These are phyloP conservation scores for Clavispora vitiphila DNA, from an alignment of 805 yeast genomes.

Conservation along the genomic window DNA sequence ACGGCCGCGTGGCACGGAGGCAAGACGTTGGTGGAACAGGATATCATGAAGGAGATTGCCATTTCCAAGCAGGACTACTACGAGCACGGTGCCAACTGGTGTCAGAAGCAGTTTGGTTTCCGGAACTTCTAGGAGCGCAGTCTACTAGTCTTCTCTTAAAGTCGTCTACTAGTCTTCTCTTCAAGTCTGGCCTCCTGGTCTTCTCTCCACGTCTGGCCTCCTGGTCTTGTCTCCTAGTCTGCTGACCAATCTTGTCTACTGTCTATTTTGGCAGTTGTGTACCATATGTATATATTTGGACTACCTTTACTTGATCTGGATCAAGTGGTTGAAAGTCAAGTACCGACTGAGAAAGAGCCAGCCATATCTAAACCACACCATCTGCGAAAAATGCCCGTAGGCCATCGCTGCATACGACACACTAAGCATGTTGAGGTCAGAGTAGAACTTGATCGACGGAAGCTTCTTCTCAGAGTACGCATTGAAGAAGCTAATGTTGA, in stretches of 20 bases:
- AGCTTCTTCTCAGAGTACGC: constrained; percentile 11
- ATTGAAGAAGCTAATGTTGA: constrained; percentile 35
- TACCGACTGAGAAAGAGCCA: constrained; percentile 80
- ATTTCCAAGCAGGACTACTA: constrained; percentile 76
- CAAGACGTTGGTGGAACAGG: constrained; percentile 27
- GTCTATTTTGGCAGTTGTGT: no score
- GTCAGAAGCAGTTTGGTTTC: constrained; percentile 48
- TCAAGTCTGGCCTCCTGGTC: no score
- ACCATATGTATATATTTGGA: background rate
- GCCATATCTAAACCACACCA: constrained; percentile 92
- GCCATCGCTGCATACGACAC: constrained; percentile 67
- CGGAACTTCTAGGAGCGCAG: constrained; percentile 21
- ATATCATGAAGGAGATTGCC: constrained; percentile 45
- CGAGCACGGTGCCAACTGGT: constrained; percentile 73
- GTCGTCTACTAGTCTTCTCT: no score
- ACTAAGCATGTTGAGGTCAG: constrained; percentile 36
- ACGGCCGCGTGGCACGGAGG: constrained; percentile 38
- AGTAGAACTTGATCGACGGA: constrained; percentile 27
- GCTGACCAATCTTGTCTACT: no score
- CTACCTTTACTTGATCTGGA: constrained; percentile 16
- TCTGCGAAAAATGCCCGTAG: constrained; percentile 78
- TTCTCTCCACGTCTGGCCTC: no score
- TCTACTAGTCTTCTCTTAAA: no score
- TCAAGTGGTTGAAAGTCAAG: constrained; percentile 68
- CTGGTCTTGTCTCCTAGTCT: no score